Conservation (phyloP, 352 stramenopile genomes). For the Phytophthora palmivora region DNA sequence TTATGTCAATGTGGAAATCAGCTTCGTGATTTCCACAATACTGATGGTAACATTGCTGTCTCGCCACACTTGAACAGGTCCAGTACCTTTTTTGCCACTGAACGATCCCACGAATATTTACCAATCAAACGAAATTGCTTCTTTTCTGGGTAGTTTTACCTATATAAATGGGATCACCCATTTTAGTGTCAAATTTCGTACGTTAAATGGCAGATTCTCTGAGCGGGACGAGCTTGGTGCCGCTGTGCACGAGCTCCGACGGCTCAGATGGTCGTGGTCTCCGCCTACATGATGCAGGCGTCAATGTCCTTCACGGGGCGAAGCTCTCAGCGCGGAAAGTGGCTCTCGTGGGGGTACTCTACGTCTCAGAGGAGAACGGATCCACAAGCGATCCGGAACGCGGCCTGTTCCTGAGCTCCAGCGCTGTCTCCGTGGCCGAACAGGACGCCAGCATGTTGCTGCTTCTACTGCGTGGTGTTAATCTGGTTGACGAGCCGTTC, state of each 20-base stretch:
- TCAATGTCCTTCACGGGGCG: slow-evolving; percentile 60
- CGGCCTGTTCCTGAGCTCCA: slow-evolving; percentile 64
- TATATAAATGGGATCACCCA: no score
- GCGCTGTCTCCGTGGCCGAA: slow-evolving; percentile 48
- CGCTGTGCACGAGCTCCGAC: slow-evolving; percentile 60
- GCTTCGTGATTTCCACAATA: no score
- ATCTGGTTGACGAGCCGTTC: slow-evolving; percentile 55
- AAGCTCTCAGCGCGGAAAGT: slow-evolving; percentile 59
- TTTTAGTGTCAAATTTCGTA: no score
- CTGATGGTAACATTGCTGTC: no score
- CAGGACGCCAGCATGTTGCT: slow-evolving; percentile 61
- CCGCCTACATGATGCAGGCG: slow-evolving; percentile 49
- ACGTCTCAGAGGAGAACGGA: slow-evolving; percentile 31
- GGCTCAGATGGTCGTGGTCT: slow-evolving; percentile 34
- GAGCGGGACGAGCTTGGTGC: slow-evolving; percentile 45
- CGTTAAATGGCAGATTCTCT: neutral
- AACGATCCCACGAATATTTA: no score
- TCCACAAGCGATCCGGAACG: slow-evolving; percentile 26
- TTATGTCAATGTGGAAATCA: no score
- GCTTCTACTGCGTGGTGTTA: slow-evolving; percentile 58
- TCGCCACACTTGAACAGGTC: no score
- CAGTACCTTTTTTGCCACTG: no score
- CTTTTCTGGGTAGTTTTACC: no score
- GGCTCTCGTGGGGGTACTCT: slow-evolving; percentile 63
- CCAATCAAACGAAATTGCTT: no score